phyloP scores from a whole-genome alignment of 202 grass and related monocot species.

The Cymbopogon flexuosus region DNA sequence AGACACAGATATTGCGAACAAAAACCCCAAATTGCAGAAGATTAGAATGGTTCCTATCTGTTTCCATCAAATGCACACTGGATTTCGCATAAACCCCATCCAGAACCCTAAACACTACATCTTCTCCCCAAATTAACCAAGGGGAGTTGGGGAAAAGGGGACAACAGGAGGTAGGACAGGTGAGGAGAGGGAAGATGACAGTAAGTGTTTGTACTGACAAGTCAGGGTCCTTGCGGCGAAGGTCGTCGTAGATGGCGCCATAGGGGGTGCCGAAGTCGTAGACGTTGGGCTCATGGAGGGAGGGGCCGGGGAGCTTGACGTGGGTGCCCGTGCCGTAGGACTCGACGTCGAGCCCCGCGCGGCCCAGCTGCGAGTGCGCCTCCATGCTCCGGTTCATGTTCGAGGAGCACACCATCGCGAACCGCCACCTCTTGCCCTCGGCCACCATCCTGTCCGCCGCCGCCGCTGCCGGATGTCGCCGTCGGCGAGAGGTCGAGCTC shows the following conservation, averaged over 20 bases:
- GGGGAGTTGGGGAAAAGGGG: too few species aligned
- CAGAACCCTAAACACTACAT: background rate
- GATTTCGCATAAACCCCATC: background rate
- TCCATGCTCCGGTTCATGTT: conserved; percentile 99
- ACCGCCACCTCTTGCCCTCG: conserved; percentile 36
- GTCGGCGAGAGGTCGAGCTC: conserved; percentile 20
- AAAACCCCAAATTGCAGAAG: background rate
- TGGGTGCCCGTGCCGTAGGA: conserved; percentile 92
- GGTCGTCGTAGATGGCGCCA: conserved; percentile 80
- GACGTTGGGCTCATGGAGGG: conserved; percentile 88
- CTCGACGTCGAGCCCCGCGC: conserved; percentile 73
- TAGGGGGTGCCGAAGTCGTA: conserved; percentile 93
- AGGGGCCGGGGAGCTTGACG: conserved; percentile 91
- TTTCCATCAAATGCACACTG: background rate
- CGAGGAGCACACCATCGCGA: conserved; percentile 97
- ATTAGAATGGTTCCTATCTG: background rate
- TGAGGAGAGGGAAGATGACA: background rate
- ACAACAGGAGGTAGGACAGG: background rate
- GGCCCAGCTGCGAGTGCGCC: conserved; percentile 73
- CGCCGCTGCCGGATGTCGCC: background rate
- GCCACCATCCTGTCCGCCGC: background rate
- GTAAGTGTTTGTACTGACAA: conserved; percentile 32
- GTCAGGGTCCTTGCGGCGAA: conserved; percentile 81
- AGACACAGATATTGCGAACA: background rate
- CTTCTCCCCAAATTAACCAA: background rate